A percentile compares a stretch with the other conserved stretches of the same genome.
phyloP scores from a whole-genome alignment of 2,329 filamentous ascomycete genomes.

The Trichoderma breve region DNA sequence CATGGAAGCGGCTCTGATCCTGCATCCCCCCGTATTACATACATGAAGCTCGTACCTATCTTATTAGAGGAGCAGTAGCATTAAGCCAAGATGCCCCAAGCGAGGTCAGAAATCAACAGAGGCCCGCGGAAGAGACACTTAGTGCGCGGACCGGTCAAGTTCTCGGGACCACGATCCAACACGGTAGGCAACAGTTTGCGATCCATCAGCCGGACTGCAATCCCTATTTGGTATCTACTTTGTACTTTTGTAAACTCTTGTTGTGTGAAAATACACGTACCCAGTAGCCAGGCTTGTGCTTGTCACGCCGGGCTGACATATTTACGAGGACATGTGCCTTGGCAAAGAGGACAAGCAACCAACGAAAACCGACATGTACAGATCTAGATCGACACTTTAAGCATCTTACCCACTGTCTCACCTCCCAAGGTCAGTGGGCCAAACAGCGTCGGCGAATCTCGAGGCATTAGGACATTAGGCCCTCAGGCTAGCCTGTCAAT shows the following conservation, averaged over 20 bases:
- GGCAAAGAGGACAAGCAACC: background rate
- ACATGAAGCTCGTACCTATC: background rate
- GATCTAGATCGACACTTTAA: constrained; percentile 13
- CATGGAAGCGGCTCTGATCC: background rate
- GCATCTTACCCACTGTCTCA: constrained; percentile 13
- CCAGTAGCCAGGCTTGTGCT: background rate
- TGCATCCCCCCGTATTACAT: background rate
- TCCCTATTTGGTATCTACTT: background rate
- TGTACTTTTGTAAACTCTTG: background rate
- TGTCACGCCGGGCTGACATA: background rate
- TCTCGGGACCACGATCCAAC: background rate
- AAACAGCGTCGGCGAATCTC: constrained; percentile 14
- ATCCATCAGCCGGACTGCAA: background rate
- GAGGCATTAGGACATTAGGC: background rate
- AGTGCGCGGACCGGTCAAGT: background rate
- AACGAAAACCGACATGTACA: background rate
- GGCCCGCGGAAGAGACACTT: background rate
- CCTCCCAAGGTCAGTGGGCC: background rate
- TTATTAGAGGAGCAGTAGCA: background rate
- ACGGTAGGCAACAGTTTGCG: constrained; percentile 13
- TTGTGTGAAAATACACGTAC: background rate
- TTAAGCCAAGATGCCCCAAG: constrained; percentile 2
- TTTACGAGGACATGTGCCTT: background rate
- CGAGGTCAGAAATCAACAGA: background rate
- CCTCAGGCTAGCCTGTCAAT: background rate